Evolutionary conservation across 2,329 filamentous ascomycete genomes (phyloP), one percentile per base, ranked within the genome.

Genomic region (Aulographum hederae): DNA sequence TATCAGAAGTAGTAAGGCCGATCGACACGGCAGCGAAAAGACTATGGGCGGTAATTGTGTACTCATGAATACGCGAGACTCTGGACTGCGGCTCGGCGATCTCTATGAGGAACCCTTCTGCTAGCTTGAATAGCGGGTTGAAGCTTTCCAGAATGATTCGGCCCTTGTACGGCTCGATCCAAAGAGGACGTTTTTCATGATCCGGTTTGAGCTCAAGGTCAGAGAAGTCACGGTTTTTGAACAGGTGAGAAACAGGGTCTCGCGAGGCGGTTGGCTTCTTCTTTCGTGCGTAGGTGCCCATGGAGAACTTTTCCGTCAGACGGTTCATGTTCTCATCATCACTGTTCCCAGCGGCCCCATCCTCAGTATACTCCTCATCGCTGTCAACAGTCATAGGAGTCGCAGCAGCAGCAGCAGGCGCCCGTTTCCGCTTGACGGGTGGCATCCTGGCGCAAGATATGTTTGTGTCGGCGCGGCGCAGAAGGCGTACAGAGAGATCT

Each of bases 21-120:
- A 95, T 84, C 5, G 84, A 93, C 3, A 95, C 81, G 26, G 89
- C 89, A 18, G 89, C 86, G 54, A 95, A 94, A 33, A 98, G 63
- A 54, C 82, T 93, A 55, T 95, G 85, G 16, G 79, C 74, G 2
- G 84, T 94, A 44, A 98, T 67, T 34, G 75, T 70, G 54, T 95
- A 95, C 55, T 98, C 86, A 59, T 95, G 89, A 39, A 95, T 70
- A 47, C 84, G 86, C 4, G 74, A 78, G 35, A 89, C 86, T 37
- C 86, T 73, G 21, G 85, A 94, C 36, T 86, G 64, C 13, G 86
- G 89, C 57, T 98, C 86, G 39, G 86, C 81, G 43, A 98, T 86
- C 29, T 89, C 93, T 44, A 91, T 93, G 36, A 98, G 63, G 50
- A 98, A 93, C 51, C 93, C 84, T 49, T 93, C 84, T 0, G 82